A percentile compares a stretch with the other conserved stretches of the same genome.
phyloP scores from a whole-genome alignment of 345 rosid genomes.

The Hibiscus mutabilis region DNA sequence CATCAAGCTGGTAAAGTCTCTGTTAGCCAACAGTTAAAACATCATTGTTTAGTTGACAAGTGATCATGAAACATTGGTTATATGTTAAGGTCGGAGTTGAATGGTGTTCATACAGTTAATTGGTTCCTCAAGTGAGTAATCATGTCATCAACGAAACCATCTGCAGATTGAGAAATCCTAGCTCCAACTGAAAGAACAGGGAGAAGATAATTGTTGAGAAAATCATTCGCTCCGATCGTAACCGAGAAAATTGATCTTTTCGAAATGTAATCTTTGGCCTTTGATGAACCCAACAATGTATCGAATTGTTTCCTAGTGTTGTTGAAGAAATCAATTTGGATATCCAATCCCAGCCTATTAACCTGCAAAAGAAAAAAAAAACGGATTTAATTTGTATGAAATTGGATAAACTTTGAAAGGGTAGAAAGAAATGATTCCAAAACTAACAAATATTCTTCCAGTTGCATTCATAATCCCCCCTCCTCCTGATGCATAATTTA shows the following conservation, averaged over 20 bases:
- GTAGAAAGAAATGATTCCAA: neutral
- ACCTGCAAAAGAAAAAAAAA: slow-evolving; percentile 31
- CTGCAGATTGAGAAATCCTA: slow-evolving; percentile 57
- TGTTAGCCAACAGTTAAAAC: slow-evolving; percentile 16
- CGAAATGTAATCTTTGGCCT: slow-evolving; percentile 54
- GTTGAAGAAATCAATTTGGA: slow-evolving; percentile 73
- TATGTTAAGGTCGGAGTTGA: neutral
- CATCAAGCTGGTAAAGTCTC: too few species aligned
- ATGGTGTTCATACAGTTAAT: slow-evolving; percentile 37
- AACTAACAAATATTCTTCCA: slow-evolving; percentile 75
- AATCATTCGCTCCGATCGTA: slow-evolving; percentile 82
- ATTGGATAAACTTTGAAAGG: neutral
- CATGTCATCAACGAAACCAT: slow-evolving; percentile 67
- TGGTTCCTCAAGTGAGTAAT: slow-evolving; percentile 50
- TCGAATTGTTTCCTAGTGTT: slow-evolving; percentile 69
- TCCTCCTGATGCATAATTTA: slow-evolving; percentile 91
- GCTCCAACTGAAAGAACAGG: slow-evolving; percentile 77
- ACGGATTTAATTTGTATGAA: neutral
- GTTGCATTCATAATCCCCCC: slow-evolving; percentile 93
- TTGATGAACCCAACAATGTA: slow-evolving; percentile 51
- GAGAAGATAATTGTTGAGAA: slow-evolving; percentile 84
- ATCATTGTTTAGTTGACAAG: neutral
- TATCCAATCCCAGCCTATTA: slow-evolving; percentile 77
- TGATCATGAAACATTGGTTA: neutral
- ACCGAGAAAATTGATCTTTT: slow-evolving; percentile 62